Percentiles rank a stretch among this genome's conserved stretches.
Conservation (phyloP, 805 yeast genomes). For the Candida insectorum region DNA sequence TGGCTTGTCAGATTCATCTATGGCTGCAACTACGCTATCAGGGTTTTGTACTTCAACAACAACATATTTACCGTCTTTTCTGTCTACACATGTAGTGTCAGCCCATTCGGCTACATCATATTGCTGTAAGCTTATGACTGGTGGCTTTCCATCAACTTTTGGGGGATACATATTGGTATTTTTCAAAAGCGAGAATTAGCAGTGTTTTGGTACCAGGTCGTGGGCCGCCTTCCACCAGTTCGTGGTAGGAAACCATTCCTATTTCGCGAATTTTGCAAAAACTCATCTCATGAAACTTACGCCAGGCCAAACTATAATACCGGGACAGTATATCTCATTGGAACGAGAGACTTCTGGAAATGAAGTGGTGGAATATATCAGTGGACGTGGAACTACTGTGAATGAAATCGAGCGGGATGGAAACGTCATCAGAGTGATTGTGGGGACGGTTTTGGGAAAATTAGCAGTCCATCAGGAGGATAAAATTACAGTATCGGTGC, state of each 20-base stretch:
- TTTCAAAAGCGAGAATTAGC: constrained; percentile 1
- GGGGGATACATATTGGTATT: constrained; percentile 42
- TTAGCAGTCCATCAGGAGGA: constrained; percentile 32
- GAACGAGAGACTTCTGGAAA: constrained; percentile 30
- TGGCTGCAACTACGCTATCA: constrained; percentile 39
- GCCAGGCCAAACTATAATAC: constrained; percentile 42
- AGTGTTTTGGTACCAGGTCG: too few relatives aligned
- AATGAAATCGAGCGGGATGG: constrained; percentile 40
- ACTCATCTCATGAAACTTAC: background rate
- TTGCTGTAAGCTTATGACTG: constrained; percentile 40
- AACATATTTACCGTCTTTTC: constrained; percentile 28
- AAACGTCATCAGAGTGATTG: constrained; percentile 39
- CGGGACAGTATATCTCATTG: constrained; percentile 79
- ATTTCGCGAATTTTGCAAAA: background rate
- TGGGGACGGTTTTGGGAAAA: constrained; percentile 63
- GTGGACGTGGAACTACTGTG: constrained; percentile 66
- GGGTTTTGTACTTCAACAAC: constrained; percentile 47
- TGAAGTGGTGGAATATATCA: constrained; percentile 38
- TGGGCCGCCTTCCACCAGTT: too few relatives aligned
- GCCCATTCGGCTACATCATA: constrained; percentile 57
- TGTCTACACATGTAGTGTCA: constrained; percentile 46
- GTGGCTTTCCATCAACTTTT: constrained; percentile 45
- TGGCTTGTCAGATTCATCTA: constrained; percentile 34
- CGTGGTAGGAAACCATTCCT: too few relatives aligned
- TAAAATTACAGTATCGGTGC: constrained; percentile 11